Conservation (phyloP, 148 eudicot genomes). For the Spergularia marina region DNA sequence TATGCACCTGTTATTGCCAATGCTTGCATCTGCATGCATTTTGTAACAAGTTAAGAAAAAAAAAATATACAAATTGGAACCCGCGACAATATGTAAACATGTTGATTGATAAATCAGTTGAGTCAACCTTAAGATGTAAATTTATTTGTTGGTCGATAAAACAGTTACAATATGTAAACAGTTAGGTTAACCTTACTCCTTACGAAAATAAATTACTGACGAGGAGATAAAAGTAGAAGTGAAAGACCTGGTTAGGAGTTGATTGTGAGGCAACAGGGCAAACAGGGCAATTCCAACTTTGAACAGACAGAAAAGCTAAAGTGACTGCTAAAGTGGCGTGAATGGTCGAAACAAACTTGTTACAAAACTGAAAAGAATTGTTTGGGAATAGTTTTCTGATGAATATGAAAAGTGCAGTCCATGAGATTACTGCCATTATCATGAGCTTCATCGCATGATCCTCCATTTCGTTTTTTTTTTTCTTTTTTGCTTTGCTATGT, state of each 20-base stretch:
- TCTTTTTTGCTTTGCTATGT: too few species aligned
- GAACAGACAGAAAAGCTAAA: constrained; percentile 53
- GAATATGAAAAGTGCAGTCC: constrained; percentile 52
- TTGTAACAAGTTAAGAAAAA: too few species aligned
- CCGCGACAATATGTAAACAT: too few species aligned
- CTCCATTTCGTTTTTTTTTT: constrained; percentile 50
- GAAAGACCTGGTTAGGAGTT: constrained; percentile 60
- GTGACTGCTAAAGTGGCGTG: constrained; percentile 64
- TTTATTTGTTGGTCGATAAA: too few species aligned
- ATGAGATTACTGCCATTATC: constrained; percentile 50
- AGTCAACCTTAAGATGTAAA: too few species aligned
- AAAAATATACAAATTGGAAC: too few species aligned
- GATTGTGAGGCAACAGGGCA: constrained; percentile 66
- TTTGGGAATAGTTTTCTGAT: constrained; percentile 51
- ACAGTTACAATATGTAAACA: too few species aligned
- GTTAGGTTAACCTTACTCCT: too few species aligned
- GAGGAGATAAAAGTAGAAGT: neutral
- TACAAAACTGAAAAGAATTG: constrained; percentile 71
- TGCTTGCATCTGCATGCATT: constrained; percentile 55
- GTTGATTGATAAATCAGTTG: too few species aligned
- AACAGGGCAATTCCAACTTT: constrained; percentile 79
- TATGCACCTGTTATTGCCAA: constrained; percentile 62
- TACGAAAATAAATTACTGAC: too few species aligned
- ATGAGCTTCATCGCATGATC: constrained; percentile 39
- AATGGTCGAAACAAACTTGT: constrained; percentile 59